Percentiles rank a stretch among this genome's conserved stretches.
Evolutionary conservation across 148 eudicot genomes (phyloP).

Genomic region (Fagopyrum homotropicum): DNA sequence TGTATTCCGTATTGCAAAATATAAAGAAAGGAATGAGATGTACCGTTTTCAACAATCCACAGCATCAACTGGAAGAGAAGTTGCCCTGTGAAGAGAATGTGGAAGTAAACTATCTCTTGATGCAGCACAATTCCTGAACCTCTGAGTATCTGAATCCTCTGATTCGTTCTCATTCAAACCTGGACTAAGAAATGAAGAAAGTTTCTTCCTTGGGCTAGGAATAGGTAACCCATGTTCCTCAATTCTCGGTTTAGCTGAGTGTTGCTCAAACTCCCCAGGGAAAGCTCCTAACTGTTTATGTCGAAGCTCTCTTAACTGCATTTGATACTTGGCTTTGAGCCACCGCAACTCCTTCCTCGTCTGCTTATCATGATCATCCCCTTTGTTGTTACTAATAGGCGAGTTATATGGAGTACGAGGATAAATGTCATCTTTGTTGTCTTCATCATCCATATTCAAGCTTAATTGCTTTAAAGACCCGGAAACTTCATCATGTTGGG

Average conservation of each 20-base stretch:
- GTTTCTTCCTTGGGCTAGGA: slow-evolving; percentile 28
- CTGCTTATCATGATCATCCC: slow-evolving; percentile 33
- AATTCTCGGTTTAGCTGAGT: slow-evolving; percentile 17
- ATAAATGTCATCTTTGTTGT: not conserved
- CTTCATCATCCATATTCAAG: slow-evolving; percentile 23
- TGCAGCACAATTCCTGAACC: slow-evolving; percentile 15
- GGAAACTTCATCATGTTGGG: slow-evolving; percentile 33
- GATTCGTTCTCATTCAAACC: slow-evolving; percentile 15
- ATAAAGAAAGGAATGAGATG: not conserved
- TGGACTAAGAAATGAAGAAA: slow-evolving; percentile 22
- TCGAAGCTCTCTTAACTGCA: slow-evolving; percentile 41
- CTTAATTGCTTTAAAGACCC: slow-evolving; percentile 18
- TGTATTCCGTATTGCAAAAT: not conserved
- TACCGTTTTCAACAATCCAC: slow-evolving; percentile 36
- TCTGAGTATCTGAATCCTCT: slow-evolving; percentile 10
- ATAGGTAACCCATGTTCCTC: slow-evolving; percentile 16
- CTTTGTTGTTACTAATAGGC: slow-evolving; percentile 20
- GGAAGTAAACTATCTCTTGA: slow-evolving; percentile 39
- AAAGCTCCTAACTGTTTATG: slow-evolving; percentile 25
- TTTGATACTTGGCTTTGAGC: slow-evolving; percentile 50
- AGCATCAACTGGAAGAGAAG: slow-evolving; percentile 71
- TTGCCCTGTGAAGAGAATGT: slow-evolving; percentile 61
- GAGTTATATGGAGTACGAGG: slow-evolving; percentile 31
- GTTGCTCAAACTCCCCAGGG: slow-evolving; percentile 17
- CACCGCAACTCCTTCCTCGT: slow-evolving; percentile 39